Evolutionary conservation across 2,329 filamentous ascomycete genomes (phyloP), one percentile per base, ranked within the genome.

Genomic region (Penicillium sp.): DNA sequence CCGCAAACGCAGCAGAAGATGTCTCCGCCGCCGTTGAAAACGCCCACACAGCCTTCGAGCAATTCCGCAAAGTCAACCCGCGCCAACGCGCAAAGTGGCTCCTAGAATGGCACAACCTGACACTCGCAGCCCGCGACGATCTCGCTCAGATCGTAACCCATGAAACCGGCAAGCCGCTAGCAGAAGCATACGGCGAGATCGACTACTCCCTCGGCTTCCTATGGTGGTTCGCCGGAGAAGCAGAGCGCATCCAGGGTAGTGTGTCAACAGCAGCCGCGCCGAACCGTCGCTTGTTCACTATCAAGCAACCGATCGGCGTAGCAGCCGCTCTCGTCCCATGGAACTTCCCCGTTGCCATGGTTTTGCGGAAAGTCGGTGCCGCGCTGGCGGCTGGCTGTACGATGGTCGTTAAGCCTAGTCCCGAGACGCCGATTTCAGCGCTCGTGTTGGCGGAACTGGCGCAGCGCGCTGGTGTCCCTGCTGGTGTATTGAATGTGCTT

Each of bases 241-340:
- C 83, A 68, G 78, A 87, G 72, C 78, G 85, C 35, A 81, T 87
- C n/a, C 79, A 82, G 27, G 89, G 89, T 17, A 81, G 81, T 0
- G 81, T 88, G 5, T 82, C 84, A 45, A 78, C 81, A 0, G 81
- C 86, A 0, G 78, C 88, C 0, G 75, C 83, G 0, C 84, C 89
- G 0, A 84, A 85, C 33, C 79, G 89, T 6, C 80, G 89, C 13
- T 81, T 87, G 3, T 83, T 93, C 60, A 89, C 87, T 0, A 82
- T 92, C 65, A 93, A 93, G 77, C 88, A 90, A 72, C 88, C 88
- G 0, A 81, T 90, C 58, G 88, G 88, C 55, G 86, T 89, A 12
- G 81, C 83, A 0, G 87, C 82, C 0, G 88, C 87, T 0, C 75
- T 91, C 17, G 87, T 90, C 1, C 88, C 88, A 5, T 90, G 88